Conservation (phyloP, 176 grass and related monocot genomes). For the Phoenix dactylifera region DNA sequence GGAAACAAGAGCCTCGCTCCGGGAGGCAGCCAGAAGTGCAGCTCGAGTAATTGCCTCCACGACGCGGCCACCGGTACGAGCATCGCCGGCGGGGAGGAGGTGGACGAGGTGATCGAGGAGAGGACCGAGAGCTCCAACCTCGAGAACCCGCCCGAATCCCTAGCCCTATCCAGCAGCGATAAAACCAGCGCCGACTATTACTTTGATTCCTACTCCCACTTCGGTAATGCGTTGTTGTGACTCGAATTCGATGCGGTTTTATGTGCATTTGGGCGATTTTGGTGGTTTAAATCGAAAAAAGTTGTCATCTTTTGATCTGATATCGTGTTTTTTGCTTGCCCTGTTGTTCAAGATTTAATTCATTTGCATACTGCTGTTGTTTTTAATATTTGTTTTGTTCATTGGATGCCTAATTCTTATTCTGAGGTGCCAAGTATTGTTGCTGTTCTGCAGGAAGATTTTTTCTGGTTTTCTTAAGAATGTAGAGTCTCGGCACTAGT, state of each 20-base stretch:
- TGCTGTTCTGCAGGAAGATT: too few species aligned
- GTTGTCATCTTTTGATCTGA: too few species aligned
- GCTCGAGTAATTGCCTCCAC: neutral
- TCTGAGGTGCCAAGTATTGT: too few species aligned
- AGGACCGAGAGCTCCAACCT: slow-evolving; percentile 11
- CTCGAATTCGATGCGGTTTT: neutral
- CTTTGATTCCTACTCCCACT: slow-evolving; percentile 99
- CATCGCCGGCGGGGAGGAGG: slow-evolving; percentile 4
- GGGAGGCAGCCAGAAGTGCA: neutral
- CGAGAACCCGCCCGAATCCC: neutral
- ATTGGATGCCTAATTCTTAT: too few species aligned
- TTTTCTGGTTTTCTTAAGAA: too few species aligned
- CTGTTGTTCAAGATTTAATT: too few species aligned
- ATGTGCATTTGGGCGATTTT: neutral
- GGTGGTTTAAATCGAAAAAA: neutral
- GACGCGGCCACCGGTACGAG: neutral
- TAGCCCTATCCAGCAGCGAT: slow-evolving; percentile 39
- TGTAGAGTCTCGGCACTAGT: too few species aligned
- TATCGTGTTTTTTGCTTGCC: too few species aligned
- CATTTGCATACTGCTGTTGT: too few species aligned
- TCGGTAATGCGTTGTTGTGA: slow-evolving; percentile 29
- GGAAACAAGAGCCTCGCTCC: neutral
- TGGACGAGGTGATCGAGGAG: slow-evolving; percentile 8
- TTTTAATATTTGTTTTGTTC: too few species aligned
- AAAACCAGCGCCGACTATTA: slow-evolving; percentile 99